A percentile compares a stretch with the other conserved stretches of the same genome.
Conservation (phyloP, 2,329 filamentous ascomycete species). For the Aureobasidium sp. region DNA sequence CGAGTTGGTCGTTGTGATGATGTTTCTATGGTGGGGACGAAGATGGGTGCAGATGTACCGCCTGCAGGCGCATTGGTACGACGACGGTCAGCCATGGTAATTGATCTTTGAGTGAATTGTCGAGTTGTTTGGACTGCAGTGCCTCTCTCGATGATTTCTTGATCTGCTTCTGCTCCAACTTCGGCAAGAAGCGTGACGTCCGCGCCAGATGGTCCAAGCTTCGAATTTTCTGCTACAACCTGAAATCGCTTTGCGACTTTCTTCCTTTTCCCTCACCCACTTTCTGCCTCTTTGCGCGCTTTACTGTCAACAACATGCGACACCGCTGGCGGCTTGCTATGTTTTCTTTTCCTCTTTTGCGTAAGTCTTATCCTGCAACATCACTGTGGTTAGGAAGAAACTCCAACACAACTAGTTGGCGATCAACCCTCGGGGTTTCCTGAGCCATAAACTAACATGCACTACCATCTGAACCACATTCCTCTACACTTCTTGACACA, state of each 20-base stretch:
- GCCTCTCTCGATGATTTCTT: background rate
- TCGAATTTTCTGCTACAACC: constrained; percentile 11
- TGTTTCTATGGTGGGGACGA: constrained; percentile 43
- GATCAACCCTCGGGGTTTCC: constrained; percentile 18
- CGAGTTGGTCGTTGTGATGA: constrained; percentile 43
- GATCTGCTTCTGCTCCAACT: constrained; percentile 7
- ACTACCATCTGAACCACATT: constrained; percentile 31
- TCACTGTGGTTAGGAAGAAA: constrained; percentile 15
- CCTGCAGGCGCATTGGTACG: constrained; percentile 82
- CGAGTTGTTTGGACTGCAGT: constrained; percentile 12
- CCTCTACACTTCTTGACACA: background rate
- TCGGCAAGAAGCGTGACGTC: constrained; percentile 8
- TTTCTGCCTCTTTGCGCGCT: background rate
- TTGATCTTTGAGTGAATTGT: background rate
- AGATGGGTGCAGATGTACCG: constrained; percentile 66
- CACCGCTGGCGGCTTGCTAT: background rate
- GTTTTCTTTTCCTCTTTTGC: background rate
- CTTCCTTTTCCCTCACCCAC: background rate
- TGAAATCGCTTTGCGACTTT: constrained; percentile 11
- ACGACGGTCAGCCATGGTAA: constrained; percentile 71
- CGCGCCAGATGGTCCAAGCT: background rate
- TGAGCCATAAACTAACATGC: constrained; percentile 33
- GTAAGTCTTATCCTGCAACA: background rate
- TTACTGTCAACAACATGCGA: constrained; percentile 3
- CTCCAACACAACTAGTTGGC: constrained; percentile 25